A percentile compares a stretch with the other conserved stretches of the same genome.
phyloP scores from a whole-genome alignment of 208 protist species.

The Crithidia expoeki region DNA sequence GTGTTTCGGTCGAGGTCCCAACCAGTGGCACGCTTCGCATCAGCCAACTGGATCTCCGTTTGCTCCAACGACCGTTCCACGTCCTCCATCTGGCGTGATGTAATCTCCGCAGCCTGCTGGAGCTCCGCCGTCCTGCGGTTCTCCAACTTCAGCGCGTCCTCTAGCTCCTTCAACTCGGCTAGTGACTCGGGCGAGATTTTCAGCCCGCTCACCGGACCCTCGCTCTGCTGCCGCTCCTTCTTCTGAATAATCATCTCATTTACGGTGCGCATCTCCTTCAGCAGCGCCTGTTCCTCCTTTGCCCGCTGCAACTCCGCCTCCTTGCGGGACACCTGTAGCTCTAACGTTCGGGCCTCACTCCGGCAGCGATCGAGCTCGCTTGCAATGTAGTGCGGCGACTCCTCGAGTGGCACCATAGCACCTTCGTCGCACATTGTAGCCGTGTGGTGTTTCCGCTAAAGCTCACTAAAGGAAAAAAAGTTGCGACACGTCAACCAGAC shows the following conservation, averaged over 20 bases:
- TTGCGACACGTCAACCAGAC: slow-evolving; percentile 8
- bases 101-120: slow-evolving; percentile 50
- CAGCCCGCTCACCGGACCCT: slow-evolving; percentile 33
- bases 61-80: slow-evolving; percentile 69
- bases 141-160: slow-evolving; percentile 76
- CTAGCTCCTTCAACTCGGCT: slow-evolving; percentile 58
- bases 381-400: slow-evolving; percentile 32
- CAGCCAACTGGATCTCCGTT: slow-evolving; percentile 41
- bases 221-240: slow-evolving; percentile 38
- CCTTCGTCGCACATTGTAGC: slow-evolving; percentile 53
- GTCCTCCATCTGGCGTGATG: slow-evolving; percentile 52
- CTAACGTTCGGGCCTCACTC: slow-evolving; percentile 61
- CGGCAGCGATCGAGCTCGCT: slow-evolving; percentile 59
- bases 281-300: slow-evolving; percentile 77
- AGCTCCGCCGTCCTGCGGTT: slow-evolving; percentile 63
- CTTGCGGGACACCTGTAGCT: slow-evolving; percentile 70
- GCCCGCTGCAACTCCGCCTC: slow-evolving; percentile 79
- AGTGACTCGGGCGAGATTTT: slow-evolving; percentile 70
- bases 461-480: neutral
- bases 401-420: slow-evolving; percentile 51
- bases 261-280: slow-evolving; percentile 74
- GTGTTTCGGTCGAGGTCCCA: slow-evolving; percentile 46
- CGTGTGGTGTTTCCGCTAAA: slow-evolving; percentile 4
- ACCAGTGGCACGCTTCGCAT: slow-evolving; percentile 65
- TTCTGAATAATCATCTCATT: slow-evolving; percentile 85